Conservation (phyloP, 768 basidiomycete species). For the Lactarius hengduanensis region DNA sequence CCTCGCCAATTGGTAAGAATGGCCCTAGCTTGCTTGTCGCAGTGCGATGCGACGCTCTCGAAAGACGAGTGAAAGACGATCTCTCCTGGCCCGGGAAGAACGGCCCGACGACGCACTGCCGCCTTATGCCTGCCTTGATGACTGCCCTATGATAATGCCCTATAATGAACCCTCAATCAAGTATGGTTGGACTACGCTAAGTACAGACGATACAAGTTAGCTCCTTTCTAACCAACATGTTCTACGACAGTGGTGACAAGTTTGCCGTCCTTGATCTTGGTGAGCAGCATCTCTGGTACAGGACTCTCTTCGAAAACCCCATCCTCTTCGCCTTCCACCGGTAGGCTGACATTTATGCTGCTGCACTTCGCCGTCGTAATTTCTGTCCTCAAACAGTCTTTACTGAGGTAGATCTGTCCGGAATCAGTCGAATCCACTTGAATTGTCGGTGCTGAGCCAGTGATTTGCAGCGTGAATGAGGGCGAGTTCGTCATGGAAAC, state of each 20-base stretch:
- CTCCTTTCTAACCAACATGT: conserved; percentile 55
- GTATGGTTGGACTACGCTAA: neutral
- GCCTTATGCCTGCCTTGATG: too few relatives aligned
- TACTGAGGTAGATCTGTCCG: conserved; percentile 91
- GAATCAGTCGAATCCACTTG: conserved; percentile 94
- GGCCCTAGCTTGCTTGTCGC: neutral
- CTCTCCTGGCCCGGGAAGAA: neutral
- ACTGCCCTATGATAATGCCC: too few relatives aligned
- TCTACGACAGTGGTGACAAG: conserved; percentile 88
- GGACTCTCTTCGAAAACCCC: conserved; percentile 88
- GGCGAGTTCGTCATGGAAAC: conserved; percentile 88
- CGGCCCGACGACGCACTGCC: neutral
- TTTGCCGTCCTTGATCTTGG: conserved; percentile 75
- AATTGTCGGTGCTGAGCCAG: conserved; percentile 86
- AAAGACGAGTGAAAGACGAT: neutral
- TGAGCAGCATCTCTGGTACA: conserved; percentile 95
- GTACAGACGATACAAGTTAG: neutral
- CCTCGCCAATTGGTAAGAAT: neutral
- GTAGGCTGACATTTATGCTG: conserved; percentile 86
- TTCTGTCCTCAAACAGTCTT: conserved; percentile 73
- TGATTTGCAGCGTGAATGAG: conserved; percentile 91
- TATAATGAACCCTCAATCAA: too few relatives aligned
- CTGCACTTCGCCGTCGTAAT: conserved; percentile 95
- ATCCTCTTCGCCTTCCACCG: conserved; percentile 85
- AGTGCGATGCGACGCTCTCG: neutral